phyloP scores from a whole-genome alignment of 106 monocot genomes.

The Agapanthus africanus region DNA sequence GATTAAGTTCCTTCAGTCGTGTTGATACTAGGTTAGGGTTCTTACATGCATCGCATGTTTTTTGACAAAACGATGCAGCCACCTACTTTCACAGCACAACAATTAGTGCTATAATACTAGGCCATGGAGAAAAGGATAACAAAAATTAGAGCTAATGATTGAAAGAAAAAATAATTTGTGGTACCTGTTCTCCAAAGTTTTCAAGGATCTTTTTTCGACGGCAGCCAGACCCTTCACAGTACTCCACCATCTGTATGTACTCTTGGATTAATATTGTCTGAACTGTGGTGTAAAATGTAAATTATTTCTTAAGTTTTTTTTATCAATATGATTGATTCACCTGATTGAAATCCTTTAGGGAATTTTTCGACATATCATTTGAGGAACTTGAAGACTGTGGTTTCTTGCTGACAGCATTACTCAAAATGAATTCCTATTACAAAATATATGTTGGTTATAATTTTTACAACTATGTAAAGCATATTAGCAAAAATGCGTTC shows the following conservation, averaged over 20 bases:
- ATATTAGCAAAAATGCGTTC: no score
- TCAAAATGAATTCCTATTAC: constrained; percentile 79
- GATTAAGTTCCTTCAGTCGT: constrained; percentile 40
- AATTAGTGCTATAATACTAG: neutral
- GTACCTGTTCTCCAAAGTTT: constrained; percentile 85
- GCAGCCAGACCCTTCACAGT: constrained; percentile 80
- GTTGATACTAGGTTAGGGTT: constrained; percentile 46
- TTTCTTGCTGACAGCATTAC: constrained; percentile 47
- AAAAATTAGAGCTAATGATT: neutral
- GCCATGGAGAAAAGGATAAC: neutral
- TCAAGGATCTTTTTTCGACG: constrained; percentile 76
- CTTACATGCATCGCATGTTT: constrained; percentile 82
- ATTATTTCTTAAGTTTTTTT: neutral
- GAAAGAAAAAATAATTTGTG: neutral
- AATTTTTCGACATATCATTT: constrained; percentile 32
- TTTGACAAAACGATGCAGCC: constrained; percentile 51
- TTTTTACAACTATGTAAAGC: neutral
- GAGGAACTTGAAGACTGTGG: constrained; percentile 35
- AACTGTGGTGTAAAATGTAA: neutral
- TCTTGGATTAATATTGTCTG: constrained; percentile 3
- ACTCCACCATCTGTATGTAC: constrained; percentile 67
- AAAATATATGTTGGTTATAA: neutral
- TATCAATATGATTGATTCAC: constrained; percentile 22
- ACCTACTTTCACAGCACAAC: constrained; percentile 32
- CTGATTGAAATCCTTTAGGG: constrained; percentile 62